Evolutionary conservation across 768 basidiomycete genomes (phyloP), one percentile per base, ranked within the genome.

Genomic region (Lactarius sp.): DNA sequence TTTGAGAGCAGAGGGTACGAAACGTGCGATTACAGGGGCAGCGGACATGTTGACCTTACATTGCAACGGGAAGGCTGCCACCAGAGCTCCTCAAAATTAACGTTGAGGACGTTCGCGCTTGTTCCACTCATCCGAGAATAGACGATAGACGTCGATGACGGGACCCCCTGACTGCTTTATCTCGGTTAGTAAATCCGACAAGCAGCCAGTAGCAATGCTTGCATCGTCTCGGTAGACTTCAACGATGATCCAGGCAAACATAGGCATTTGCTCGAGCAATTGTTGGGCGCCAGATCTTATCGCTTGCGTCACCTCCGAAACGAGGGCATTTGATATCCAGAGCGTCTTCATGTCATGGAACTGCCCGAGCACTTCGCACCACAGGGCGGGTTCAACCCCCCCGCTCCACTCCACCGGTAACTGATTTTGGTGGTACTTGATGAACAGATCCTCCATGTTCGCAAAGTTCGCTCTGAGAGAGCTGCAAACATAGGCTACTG

Each of bases 271-370:
- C n/a, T 31, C 49, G 36, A 59, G 27, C 27, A 41, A 42, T 41
- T 20, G 36, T 18, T 41, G 36, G 3, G 47, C 18, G 16, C 39
- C 16, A 36, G 18, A n/a, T 16, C 37, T 16, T 34, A 59, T 37
- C 8, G 49, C 22, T 9, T 20, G n/a, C 3, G 47, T 33, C 2
- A 50, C 34, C 20, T 50, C 57, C 22, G 49, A 31, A 10, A 51
- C 36, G 49, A 59, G 47, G 9, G 47, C 57, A 13, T 49, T 59
- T 16, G 57, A 59, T 50, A 59, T 6, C 57, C 57, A 59, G 47
- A 59, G 27, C 36, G 46, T 59, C 42, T 51, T 59, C 47, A 59
- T 49, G 20, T 49, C 22, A 22, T 36, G 13, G 12, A 59, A 59
- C 22, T 49, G 57, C 49, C 22, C 34, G 22, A 59, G 13, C 36